Conservation (phyloP, 129 eudicot genomes). For the Gnaphalium uliginosum region DNA sequence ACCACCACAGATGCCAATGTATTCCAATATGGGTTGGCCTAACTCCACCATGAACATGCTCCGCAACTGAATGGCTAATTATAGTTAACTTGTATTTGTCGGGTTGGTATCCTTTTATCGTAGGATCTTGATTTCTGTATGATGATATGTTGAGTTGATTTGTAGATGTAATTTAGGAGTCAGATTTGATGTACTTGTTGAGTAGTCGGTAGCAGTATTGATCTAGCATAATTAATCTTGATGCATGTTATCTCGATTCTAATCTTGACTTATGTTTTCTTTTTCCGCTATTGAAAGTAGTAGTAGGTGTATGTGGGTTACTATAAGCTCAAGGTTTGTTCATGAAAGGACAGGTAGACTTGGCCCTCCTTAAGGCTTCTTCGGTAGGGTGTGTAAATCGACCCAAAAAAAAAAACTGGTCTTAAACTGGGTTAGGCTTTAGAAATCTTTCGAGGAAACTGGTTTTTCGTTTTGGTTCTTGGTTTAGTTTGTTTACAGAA, state of each 20-base stretch:
- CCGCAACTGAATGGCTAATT: conserved; percentile 37
- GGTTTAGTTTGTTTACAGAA: no score
- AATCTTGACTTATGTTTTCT: not conserved
- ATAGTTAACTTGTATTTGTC: not conserved
- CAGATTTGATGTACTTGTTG: conserved; percentile 21
- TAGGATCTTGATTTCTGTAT: conserved; percentile 11
- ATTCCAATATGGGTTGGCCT: conserved; percentile 66
- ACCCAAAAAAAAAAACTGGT: no score
- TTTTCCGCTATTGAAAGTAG: not conserved
- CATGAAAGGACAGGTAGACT: not conserved
- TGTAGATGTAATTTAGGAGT: conserved; percentile 33
- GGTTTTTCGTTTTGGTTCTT: no score
- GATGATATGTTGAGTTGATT: conserved; percentile 25
- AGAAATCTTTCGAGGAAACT: no score
- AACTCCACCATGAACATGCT: conserved; percentile 59
- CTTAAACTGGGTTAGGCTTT: no score
- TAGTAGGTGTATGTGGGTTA: not conserved
- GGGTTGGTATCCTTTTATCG: conserved; percentile 2
- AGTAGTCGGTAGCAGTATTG: conserved; percentile 21
- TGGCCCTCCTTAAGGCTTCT: not conserved
- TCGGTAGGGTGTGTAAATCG: not conserved
- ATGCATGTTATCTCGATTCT: conserved; percentile 5
- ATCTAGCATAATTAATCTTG: conserved; percentile 31
- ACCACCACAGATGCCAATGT: conserved; percentile 52
- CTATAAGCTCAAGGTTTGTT: not conserved